phyloP scores from a whole-genome alignment of 805 yeast genomes.

The Pichia nakasei region DNA sequence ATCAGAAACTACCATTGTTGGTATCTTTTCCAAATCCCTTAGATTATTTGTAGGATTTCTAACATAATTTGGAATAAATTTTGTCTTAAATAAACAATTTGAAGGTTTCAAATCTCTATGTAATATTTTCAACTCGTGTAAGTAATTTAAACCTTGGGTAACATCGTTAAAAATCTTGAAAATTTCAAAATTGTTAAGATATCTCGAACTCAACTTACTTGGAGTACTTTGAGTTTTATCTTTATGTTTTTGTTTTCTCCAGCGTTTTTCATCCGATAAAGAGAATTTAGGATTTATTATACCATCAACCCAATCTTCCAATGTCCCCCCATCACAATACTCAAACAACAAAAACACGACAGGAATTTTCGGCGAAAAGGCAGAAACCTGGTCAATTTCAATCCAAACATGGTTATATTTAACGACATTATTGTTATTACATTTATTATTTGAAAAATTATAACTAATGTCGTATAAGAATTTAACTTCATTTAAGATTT shows the following conservation, averaged over 20 bases:
- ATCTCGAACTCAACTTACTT: slow-evolving; percentile 12
- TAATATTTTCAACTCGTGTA: slow-evolving; percentile 68
- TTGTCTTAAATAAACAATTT: slow-evolving; percentile 56
- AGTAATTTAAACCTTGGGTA: slow-evolving; percentile 57
- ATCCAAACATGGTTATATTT: slow-evolving; percentile 90
- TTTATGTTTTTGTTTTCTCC: slow-evolving; percentile 12
- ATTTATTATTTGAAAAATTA: slow-evolving; percentile 9
- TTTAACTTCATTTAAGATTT: slow-evolving; percentile 70
- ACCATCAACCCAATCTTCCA: slow-evolving; percentile 53
- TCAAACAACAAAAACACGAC: slow-evolving; percentile 74
- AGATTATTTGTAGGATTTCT: slow-evolving; percentile 16
- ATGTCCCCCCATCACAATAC: slow-evolving; percentile 81
- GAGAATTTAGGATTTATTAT: slow-evolving; percentile 30
- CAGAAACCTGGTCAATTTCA: slow-evolving; percentile 49
- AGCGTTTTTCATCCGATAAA: slow-evolving; percentile 29
- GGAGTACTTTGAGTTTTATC: background rate
- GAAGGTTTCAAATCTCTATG: slow-evolving; percentile 89
- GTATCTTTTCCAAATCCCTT: slow-evolving; percentile 32
- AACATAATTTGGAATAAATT: slow-evolving; percentile 19
- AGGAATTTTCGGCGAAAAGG: slow-evolving; percentile 48
- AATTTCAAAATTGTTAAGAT: slow-evolving; percentile 51
- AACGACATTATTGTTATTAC: slow-evolving; percentile 39
- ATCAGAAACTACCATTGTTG: slow-evolving; percentile 74
- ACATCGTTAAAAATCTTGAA: slow-evolving; percentile 60
- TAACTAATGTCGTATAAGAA: slow-evolving; percentile 47